Percentiles rank a stretch among this genome's conserved stretches.
phyloP scores from a whole-genome alignment of 768 basidiomycete genomes.

The Boletellus ananiceps region DNA sequence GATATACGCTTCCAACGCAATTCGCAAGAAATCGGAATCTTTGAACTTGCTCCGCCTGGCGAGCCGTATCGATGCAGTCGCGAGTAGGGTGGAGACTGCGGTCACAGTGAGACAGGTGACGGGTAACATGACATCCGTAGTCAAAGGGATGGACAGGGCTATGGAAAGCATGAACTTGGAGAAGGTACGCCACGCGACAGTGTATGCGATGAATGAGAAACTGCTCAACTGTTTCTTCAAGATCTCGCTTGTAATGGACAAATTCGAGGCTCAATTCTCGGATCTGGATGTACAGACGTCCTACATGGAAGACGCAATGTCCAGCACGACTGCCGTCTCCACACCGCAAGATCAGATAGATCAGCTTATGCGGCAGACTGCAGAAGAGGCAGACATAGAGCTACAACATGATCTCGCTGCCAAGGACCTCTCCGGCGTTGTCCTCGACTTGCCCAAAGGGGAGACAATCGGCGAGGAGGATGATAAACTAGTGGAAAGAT shows the following conservation, averaged over 20 bases:
- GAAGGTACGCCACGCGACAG: conserved; percentile 49
- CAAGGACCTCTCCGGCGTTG: conserved; percentile 49
- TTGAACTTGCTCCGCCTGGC: conserved; percentile 87
- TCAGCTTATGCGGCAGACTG: conserved; percentile 83
- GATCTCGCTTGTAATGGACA: conserved; percentile 99
- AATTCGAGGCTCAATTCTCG: conserved; percentile 93
- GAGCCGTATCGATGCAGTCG: conserved; percentile 94
- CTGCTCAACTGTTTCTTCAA: conserved; percentile 28
- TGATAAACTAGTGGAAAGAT: conserved; percentile 72
- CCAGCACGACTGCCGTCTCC: conserved; percentile 83
- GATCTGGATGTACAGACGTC: conserved; percentile 97
- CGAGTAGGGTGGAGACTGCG: conserved; percentile 94
- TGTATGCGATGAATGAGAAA: not conserved
- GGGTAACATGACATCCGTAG: conserved; percentile 94
- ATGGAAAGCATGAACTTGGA: conserved; percentile 99
- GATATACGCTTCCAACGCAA: conserved; percentile 97
- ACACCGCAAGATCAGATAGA: conserved; percentile 99
- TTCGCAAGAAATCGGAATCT: conserved; percentile 94
- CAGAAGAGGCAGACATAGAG: conserved; percentile 96
- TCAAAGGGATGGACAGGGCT: conserved; percentile 97
- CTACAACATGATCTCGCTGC: conserved; percentile 83
- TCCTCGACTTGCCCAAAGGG: conserved; percentile 52
- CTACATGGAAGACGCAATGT: conserved; percentile 98
- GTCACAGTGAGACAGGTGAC: conserved; percentile 97
- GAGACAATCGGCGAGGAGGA: conserved; percentile 73